Evolutionary conservation across 2,329 filamentous ascomycete species (phyloP).

Genomic region (Sporothrix dimorphospora): DNA sequence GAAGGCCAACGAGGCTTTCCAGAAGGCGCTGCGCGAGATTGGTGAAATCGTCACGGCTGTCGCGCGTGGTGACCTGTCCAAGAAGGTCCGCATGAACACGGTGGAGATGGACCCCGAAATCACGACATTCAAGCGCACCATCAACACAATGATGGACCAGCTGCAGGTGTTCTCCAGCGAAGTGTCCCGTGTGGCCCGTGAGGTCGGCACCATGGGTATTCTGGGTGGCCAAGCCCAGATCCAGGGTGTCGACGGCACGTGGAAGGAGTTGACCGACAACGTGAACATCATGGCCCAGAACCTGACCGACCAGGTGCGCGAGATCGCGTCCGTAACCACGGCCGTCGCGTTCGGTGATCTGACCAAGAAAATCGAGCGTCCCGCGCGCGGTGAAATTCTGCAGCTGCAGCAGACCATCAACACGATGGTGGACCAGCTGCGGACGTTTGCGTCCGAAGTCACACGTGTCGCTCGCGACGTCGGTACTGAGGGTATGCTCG

Average conservation of each 20-base stretch:
- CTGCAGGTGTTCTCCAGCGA: slow-evolving; percentile 95
- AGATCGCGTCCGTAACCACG: slow-evolving; percentile 82
- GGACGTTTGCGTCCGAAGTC: slow-evolving; percentile 82
- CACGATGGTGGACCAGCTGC: slow-evolving; percentile 84
- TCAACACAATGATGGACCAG: slow-evolving; percentile 99
- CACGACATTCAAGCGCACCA: slow-evolving; percentile 94
- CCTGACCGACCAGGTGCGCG: slow-evolving; percentile 80
- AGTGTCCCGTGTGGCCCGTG: slow-evolving; percentile 89
- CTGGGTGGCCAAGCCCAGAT: slow-evolving; percentile 93
- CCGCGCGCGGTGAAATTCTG: slow-evolving; percentile 78
- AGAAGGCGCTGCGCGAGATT: slow-evolving; percentile 94
- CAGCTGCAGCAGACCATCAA: slow-evolving; percentile 86
- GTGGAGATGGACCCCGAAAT: slow-evolving; percentile 99
- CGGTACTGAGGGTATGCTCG: slow-evolving; percentile 80
- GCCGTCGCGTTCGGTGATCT: slow-evolving; percentile 82
- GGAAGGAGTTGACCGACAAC: slow-evolving; percentile 94
- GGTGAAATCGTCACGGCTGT: slow-evolving; percentile 97
- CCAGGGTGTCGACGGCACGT: slow-evolving; percentile 91
- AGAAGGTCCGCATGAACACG: slow-evolving; percentile 93
- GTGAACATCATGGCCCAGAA: slow-evolving; percentile 86
- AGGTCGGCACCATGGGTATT: slow-evolving; percentile 94
- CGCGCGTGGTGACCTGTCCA: slow-evolving; percentile 91
- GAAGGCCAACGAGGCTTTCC: slow-evolving; percentile 97
- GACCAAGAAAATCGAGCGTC: slow-evolving; percentile 81
- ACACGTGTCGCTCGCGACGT: slow-evolving; percentile 82